Evolutionary conservation across 2,329 filamentous ascomycete genomes (phyloP), one percentile per base, ranked within the genome.

Genomic region (Fusarium verticillioides): DNA sequence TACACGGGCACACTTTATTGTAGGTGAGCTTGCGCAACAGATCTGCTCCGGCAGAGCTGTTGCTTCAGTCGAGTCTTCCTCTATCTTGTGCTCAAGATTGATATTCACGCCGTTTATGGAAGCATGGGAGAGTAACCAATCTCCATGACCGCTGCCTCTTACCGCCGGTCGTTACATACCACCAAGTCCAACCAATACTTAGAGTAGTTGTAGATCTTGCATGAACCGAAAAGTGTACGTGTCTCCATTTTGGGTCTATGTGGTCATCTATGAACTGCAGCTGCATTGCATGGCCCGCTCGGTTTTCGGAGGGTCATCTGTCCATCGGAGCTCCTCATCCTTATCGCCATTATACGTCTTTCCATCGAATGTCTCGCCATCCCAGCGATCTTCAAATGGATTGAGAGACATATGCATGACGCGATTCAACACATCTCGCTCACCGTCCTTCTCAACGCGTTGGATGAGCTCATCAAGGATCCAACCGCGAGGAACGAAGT

Each of bases 381-480:
- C 85, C 94, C 94, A 96, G 6, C 82, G 81, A 60, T 98, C 96
- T 64, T 94, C 88, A 78, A 98, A 99, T 0, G 96, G 96, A 77
- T 94, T 87, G 44, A 96, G 84, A 5, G 91, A 90, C 91, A 98
- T 93, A 49, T 94, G 89, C 92, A 97, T 94, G 30, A 96, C 87
- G 36, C 92, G 87, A 18, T 89, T 86, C 49, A 99, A 81, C 40
- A 98, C 91, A 13, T 95, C 92, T 62, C 94, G 87, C 78, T 99
- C 95, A 5, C 91, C 90, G 58, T 92, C 90, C 80, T 94, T 94
- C 82, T 98, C 94, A 1, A 98, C 95, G 15, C 94, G 89, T 50
- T 93, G 90, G 74, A 99, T 98, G 19, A 99, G 82, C 82, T 99
- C 96, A 80, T 98, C 96, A 26, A 99, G 86, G 58, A 99, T 90